phyloP scores from a whole-genome alignment of 495 filamentous ascomycete species.

The Tetracladium marchalianum region DNA sequence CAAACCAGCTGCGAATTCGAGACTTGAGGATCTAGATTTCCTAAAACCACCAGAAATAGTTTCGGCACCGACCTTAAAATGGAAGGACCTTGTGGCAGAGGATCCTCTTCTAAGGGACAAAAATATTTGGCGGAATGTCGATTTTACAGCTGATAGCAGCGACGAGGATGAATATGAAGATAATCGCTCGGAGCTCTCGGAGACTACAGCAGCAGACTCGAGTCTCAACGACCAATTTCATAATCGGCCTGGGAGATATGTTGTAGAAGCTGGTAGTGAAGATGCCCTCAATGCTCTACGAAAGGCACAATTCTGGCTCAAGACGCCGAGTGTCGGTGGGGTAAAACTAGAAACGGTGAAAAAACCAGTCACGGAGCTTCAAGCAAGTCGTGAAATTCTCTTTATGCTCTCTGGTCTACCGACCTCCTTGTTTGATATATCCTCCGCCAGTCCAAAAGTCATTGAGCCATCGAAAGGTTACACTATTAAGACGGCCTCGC shows the following conservation, averaged over 20 bases:
- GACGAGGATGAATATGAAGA: slow-evolving; percentile 39
- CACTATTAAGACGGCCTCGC: slow-evolving; percentile 23
- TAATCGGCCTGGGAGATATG: slow-evolving; percentile 27
- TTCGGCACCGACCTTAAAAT: slow-evolving; percentile 43
- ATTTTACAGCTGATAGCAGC: slow-evolving; percentile 61
- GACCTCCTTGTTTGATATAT: slow-evolving; percentile 55
- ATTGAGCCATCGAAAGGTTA: slow-evolving; percentile 17
- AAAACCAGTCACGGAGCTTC: slow-evolving; percentile 55
- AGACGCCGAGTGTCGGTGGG: slow-evolving; percentile 14
- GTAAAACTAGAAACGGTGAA: slow-evolving; percentile 24
- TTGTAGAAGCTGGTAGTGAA: slow-evolving; percentile 26
- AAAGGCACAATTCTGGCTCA: slow-evolving; percentile 57
- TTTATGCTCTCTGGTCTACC: slow-evolving; percentile 78
- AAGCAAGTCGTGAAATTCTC: slow-evolving; percentile 65
- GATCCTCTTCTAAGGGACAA: slow-evolving; percentile 61
- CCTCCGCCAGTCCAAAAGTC: slow-evolving; percentile 2
- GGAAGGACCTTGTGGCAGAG: slow-evolving; percentile 64
- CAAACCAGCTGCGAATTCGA: slow-evolving; percentile 60
- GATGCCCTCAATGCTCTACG: slow-evolving; percentile 37
- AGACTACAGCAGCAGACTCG: slow-evolving; percentile 13
- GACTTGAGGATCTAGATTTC: slow-evolving; percentile 47
- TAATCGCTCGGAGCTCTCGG: slow-evolving; percentile 14
- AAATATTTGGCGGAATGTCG: slow-evolving; percentile 68
- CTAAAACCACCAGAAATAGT: slow-evolving; percentile 33
- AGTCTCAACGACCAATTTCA: slow-evolving; percentile 29